These are phyloP conservation scores for Hypoxylon sp. DNA, from an alignment of 2,329 filamentous ascomycete species.

Conservation along the genomic window DNA sequence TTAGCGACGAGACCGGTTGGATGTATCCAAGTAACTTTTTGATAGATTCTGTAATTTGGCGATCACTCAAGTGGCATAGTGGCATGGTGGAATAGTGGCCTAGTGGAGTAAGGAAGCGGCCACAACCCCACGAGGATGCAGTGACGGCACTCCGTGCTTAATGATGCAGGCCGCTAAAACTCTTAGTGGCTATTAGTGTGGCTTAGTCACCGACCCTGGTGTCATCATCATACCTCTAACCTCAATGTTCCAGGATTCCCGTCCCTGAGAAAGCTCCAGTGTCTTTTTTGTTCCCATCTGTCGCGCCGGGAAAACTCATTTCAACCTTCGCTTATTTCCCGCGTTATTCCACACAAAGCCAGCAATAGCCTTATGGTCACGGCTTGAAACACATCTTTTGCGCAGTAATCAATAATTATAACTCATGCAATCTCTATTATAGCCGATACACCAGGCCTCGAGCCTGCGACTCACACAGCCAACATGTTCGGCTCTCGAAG, in stretches of 20 bases:
- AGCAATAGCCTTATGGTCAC: slow-evolving; percentile 21
- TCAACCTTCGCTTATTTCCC: slow-evolving; percentile 25
- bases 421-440: slow-evolving; percentile 47
- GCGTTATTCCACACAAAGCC: slow-evolving; percentile 18
- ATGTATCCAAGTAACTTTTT: not conserved
- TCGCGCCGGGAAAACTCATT: slow-evolving; percentile 39
- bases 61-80: not conserved
- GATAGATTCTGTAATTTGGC: not conserved
- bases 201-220: slow-evolving; percentile 33
- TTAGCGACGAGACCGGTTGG: slow-evolving; percentile 3
- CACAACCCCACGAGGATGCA: slow-evolving; percentile 20
- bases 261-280: slow-evolving; percentile 35
- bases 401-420: slow-evolving; percentile 36
- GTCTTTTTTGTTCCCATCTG: slow-evolving; percentile 29
- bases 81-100: not conserved
- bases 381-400: slow-evolving; percentile 15
- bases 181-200: slow-evolving; percentile 23
- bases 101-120: slow-evolving; percentile 15
- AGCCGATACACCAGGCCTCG: slow-evolving; percentile 45
- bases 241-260: slow-evolving; percentile 27
- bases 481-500: slow-evolving; percentile 68
- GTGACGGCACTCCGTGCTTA: slow-evolving; percentile 33
- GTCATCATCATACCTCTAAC: slow-evolving; percentile 41
- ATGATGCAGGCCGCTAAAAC: slow-evolving; percentile 16
- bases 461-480: slow-evolving; percentile 44